phyloP scores from a whole-genome alignment of 208 protist species.

The Trypanosoma melophagium region DNA sequence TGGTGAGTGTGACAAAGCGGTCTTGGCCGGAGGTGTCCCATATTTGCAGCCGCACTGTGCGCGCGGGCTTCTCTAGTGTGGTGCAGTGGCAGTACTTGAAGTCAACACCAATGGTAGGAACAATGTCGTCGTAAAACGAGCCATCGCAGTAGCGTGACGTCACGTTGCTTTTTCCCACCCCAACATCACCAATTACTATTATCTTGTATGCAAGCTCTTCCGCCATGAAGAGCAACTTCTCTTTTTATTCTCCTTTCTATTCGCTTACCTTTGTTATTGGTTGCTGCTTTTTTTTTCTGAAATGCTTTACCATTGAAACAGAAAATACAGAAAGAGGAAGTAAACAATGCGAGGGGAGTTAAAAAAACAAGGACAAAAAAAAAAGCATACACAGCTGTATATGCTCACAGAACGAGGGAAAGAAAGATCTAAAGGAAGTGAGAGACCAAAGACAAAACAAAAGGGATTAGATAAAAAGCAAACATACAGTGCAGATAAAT shows the following conservation, averaged over 20 bases:
- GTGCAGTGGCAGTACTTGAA: slow-evolving; percentile 83
- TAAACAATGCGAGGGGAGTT: not conserved
- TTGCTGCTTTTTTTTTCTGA: not conserved
- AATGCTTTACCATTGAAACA: not conserved
- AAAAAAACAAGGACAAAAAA: slow-evolving; percentile 1
- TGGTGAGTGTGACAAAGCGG: slow-evolving; percentile 87
- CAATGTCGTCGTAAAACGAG: slow-evolving; percentile 75
- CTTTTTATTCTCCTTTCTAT: not conserved
- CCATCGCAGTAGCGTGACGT: slow-evolving; percentile 85
- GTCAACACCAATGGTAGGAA: slow-evolving; percentile 86
- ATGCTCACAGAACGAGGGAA: not conserved
- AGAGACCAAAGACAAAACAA: too few species aligned
- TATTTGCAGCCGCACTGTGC: slow-evolving; percentile 80
- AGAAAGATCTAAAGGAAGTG: too few species aligned
- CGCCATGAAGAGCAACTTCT: slow-evolving; percentile 40
- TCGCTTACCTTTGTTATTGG: not conserved
- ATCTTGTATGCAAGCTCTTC: slow-evolving; percentile 90
- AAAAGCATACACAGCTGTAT: not conserved
- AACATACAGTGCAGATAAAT: too few species aligned
- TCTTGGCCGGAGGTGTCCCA: slow-evolving; percentile 93
- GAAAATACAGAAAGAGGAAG: not conserved
- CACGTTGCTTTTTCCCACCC: slow-evolving; percentile 91
- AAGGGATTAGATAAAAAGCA: too few species aligned
- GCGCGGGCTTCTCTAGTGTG: slow-evolving; percentile 70
- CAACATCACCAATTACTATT: slow-evolving; percentile 88